Percentiles rank a stretch among this genome's conserved stretches.
Evolutionary conservation across 1,139 yeast species (phyloP).

Genomic region (Zygoascus meyerae): DNA sequence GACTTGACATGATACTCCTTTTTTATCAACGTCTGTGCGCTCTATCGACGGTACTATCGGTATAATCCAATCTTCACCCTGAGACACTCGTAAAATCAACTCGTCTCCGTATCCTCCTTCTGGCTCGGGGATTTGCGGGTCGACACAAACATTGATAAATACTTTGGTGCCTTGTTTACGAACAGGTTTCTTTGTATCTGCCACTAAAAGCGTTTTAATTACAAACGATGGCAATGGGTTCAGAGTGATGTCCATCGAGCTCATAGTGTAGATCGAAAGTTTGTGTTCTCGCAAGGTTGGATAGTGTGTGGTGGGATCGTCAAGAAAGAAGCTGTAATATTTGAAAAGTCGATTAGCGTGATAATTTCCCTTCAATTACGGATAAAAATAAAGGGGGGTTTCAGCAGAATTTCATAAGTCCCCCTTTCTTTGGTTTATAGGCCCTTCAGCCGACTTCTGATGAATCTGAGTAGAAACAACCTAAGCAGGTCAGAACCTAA

Average conservation of each 20-base stretch:
- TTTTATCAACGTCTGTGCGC: constrained; percentile 55
- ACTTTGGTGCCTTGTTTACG: constrained; percentile 48
- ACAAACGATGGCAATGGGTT: constrained; percentile 60
- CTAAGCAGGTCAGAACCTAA: too few relatives aligned
- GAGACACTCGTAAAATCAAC: constrained; percentile 56
- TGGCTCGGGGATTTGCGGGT: constrained; percentile 57
- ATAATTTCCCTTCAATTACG: too few relatives aligned
- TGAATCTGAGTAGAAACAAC: too few relatives aligned
- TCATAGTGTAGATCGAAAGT: too few relatives aligned
- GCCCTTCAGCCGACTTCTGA: too few relatives aligned
- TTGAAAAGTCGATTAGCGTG: too few relatives aligned
- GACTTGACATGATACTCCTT: constrained; percentile 58
- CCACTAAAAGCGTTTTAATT: constrained; percentile 50
- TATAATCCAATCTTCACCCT: constrained; percentile 75
- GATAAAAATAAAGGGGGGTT: too few relatives aligned
- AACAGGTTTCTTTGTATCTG: constrained; percentile 26
- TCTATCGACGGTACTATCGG: constrained; percentile 66
- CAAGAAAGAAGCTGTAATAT: too few relatives aligned
- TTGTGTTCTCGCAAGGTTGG: too few relatives aligned
- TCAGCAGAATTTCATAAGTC: too few relatives aligned
- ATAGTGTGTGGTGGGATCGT: too few relatives aligned
- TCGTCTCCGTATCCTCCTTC: constrained; percentile 40
- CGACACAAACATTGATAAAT: constrained; percentile 74
- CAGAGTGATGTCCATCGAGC: constrained; percentile 23
- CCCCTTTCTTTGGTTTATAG: too few relatives aligned